A percentile compares a stretch with the other conserved stretches of the same genome.
These are phyloP conservation scores for Cyphellophora attinorum DNA, from an alignment of 2,329 filamentous ascomycete species.

Conservation along the genomic window DNA sequence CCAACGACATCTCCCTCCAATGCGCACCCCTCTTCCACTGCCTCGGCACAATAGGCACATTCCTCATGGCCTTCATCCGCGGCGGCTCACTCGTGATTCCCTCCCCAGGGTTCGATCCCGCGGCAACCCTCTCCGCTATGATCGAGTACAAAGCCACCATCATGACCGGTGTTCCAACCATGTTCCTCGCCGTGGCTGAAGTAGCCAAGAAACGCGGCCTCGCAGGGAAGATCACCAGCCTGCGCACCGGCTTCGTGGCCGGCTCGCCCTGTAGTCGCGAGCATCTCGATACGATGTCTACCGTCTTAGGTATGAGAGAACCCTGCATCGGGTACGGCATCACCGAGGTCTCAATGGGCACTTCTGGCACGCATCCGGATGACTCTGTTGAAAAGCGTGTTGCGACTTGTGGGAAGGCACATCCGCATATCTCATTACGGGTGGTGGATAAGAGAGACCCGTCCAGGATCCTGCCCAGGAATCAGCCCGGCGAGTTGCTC, in stretches of 20 bases:
- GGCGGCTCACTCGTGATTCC: constrained; percentile 78
- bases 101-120: constrained; percentile 73
- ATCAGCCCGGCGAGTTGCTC: constrained; percentile 67
- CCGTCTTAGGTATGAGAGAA: constrained; percentile 63
- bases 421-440: constrained; percentile 67
- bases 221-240: constrained; percentile 16
- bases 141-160: constrained; percentile 7
- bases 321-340: constrained; percentile 95
- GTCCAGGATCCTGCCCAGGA: constrained; percentile 56
- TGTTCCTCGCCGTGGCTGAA: constrained; percentile 13
- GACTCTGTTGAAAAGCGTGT: too few relatives aligned
- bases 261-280: constrained; percentile 67
- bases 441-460: too few relatives aligned
- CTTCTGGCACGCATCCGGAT: too few relatives aligned
- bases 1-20: constrained; percentile 58
- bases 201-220: constrained; percentile 6
- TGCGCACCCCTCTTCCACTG: constrained; percentile 55
- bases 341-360: too few relatives aligned
- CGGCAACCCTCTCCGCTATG: constrained; percentile 48
- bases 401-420: too few relatives aligned
- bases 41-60: constrained; percentile 84
- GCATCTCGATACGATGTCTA: constrained; percentile 57
- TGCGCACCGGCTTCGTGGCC: constrained; percentile 80
- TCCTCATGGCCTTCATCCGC: constrained; percentile 83
- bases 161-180: constrained; percentile 30